phyloP scores from a whole-genome alignment of 306 rosid species.

The Medicago lupulina region DNA sequence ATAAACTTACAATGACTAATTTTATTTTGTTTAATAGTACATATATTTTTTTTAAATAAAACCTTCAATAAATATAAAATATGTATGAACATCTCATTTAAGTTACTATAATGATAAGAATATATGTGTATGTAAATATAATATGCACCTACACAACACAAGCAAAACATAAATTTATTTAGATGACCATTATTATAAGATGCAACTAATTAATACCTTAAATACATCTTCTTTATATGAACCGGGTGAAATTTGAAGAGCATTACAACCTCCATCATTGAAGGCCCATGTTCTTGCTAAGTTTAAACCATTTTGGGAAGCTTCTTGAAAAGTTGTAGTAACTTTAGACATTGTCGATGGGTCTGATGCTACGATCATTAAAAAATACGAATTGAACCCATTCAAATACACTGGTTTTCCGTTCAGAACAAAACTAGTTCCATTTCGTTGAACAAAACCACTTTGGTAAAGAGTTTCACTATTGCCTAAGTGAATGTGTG shows the following conservation, averaged over 20 bases:
- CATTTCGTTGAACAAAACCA: slow-evolving; percentile 42
- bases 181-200: neutral
- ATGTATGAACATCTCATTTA: no score
- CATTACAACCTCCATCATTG: slow-evolving; percentile 43
- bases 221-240: slow-evolving; percentile 44
- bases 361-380: slow-evolving; percentile 60
- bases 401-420: slow-evolving; percentile 51
- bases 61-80: no score
- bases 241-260: slow-evolving; percentile 51
- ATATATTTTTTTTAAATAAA: no score
- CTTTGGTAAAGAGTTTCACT: neutral
- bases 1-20: no score
- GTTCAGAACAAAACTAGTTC: slow-evolving; percentile 45
- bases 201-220: slow-evolving; percentile 20
- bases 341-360: slow-evolving; percentile 52
- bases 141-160: no score
- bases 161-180: neutral
- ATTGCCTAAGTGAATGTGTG: neutral
- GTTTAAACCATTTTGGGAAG: slow-evolving; percentile 47
- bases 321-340: slow-evolving; percentile 41
- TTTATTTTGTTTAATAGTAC: neutral
- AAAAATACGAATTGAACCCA: slow-evolving; percentile 64
- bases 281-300: slow-evolving; percentile 53
- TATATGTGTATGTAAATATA: neutral
- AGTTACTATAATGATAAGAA: neutral